A percentile compares a stretch with the other conserved stretches of the same genome.
Conservation (phyloP, 768 basidiomycete genomes). For the Rhodosporidiobolus sp. region DNA sequence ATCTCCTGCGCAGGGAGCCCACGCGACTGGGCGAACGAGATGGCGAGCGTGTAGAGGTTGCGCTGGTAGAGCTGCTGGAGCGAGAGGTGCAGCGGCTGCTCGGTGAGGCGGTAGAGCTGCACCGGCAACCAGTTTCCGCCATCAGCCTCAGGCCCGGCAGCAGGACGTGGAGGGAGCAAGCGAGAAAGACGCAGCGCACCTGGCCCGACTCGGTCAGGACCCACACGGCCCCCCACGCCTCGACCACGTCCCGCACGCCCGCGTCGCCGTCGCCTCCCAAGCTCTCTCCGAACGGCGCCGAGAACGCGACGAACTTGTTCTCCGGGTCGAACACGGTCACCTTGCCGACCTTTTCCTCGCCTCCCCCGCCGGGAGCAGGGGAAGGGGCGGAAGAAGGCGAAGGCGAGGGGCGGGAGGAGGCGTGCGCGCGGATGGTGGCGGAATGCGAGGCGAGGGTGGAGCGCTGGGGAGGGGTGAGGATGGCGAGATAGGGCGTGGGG, state of each 20-base stretch:
- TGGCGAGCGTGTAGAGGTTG: constrained; percentile 64
- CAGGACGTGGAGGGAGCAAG: not conserved
- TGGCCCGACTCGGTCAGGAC: constrained; percentile 73
- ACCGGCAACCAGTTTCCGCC: not conserved
- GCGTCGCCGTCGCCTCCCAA: not conserved
- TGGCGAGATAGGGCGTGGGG: constrained; percentile 66
- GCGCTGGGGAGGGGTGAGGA: constrained; percentile 79
- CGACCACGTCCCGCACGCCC: constrained; percentile 78
- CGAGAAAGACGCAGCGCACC: constrained; percentile 52
- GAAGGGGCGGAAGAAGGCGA: constrained; percentile 16
- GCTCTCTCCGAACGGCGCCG: constrained; percentile 67
- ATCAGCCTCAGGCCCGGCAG: not conserved
- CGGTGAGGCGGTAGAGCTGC: constrained; percentile 42
- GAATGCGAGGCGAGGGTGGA: constrained; percentile 65
- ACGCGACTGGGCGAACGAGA: constrained; percentile 77
- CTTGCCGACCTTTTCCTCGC: constrained; percentile 30
- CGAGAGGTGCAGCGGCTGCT: constrained; percentile 32
- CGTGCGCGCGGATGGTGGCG: constrained; percentile 68
- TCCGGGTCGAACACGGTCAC: constrained; percentile 84
- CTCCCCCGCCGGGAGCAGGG: constrained; percentile 56
- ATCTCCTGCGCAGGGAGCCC: constrained; percentile 67
- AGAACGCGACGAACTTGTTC: constrained; percentile 84
- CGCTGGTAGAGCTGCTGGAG: constrained; percentile 32
- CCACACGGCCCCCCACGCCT: constrained; percentile 75
- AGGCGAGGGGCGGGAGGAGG: constrained; percentile 52